phyloP scores from a whole-genome alignment of 306 rosid species.

The Begonia fuchsioides region DNA sequence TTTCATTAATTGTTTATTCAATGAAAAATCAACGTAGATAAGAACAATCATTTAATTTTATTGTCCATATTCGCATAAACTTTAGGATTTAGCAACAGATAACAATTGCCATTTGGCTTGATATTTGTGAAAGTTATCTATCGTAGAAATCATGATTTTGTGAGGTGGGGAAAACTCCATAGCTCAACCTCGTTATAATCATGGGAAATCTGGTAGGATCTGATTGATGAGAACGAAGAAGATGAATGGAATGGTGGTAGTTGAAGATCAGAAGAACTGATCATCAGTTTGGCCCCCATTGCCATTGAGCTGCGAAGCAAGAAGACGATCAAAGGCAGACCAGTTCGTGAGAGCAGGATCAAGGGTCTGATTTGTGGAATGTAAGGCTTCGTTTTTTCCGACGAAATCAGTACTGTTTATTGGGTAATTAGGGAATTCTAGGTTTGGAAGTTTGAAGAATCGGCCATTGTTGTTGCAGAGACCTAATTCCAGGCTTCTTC shows the following conservation, averaged over 20 bases:
- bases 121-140: too few relatives aligned
- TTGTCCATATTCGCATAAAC: too few relatives aligned
- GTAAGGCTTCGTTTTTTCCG: conserved; percentile 12
- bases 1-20: too few relatives aligned
- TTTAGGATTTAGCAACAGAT: too few relatives aligned
- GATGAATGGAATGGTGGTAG: conserved; percentile 23
- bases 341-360: conserved; percentile 24
- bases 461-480: too few relatives aligned
- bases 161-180: conserved; percentile 24
- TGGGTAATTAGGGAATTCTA: conserved; percentile 35
- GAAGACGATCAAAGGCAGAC: conserved; percentile 38
- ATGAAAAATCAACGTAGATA: too few relatives aligned
- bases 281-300: conserved; percentile 31
- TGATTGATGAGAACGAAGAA: conserved; percentile 20
- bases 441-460: conserved; percentile 36
- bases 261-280: conserved; percentile 24
- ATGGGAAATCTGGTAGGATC: conserved; percentile 9
- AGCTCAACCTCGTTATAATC: conserved; percentile 36
- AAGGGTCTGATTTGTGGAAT: conserved; percentile 9
- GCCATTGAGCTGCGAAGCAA: conserved; percentile 34
- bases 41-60: too few relatives aligned
- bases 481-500: too few relatives aligned
- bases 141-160: too few relatives aligned
- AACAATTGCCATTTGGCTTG: too few relatives aligned
- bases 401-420: conserved; percentile 9